Base-by-base conservation (phyloP, 805 yeast genomes). In the Lachancea cidri region DNA sequence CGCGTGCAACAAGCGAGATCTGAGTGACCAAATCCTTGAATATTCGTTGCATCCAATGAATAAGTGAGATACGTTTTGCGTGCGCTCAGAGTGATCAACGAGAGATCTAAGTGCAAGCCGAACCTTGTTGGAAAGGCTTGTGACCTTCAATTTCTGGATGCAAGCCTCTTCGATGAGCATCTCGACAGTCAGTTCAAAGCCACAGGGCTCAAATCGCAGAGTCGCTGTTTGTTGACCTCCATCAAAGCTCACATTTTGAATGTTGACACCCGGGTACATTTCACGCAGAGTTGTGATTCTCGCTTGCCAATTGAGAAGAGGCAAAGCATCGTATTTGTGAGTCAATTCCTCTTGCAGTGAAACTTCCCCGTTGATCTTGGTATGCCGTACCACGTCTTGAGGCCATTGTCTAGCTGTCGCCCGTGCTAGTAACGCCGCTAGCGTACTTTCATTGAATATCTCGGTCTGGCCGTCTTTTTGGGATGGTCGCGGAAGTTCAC, bases 251-350 rank as follows among this genome's bases (percentile, higher is more conserved):
- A n/a, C n/a, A n/a, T n/a, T n/a, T n/a, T n/a, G n/a, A n/a, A n/a
- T n/a, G n/a, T n/a, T n/a, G 11, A 52, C 45, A 30, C 42, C 15
- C 5, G 54, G 47, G 38, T 52, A 56, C 29, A 49, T 17, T 4
- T 49, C 37, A 27, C 20, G 39, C 33, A 60, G 24, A 39, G 49
- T 48, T 18, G 42, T 18, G 22, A 56, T 36, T 24, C 65, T 35
- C 30, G 46, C 15, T 15, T 49, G 43, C 48, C 52, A 49, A 34
- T 57, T 55, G 20, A 57, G 40, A 17, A 60, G 19, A 2, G 65
- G 64, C 38, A 58, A 29, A 2, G 60, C 53, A 36, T 58, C 64
- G 38, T 46, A 51, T 36, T 57, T 58, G 17, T 43, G 13, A 5
- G 37, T 37, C 18, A 56, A 42, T 36, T 57, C 62, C 1, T 44